Evolutionary conservation across 176 grass and related monocot genomes (phyloP), one percentile per base, ranked within the genome.

Genomic region (Neostapfia colusana): DNA sequence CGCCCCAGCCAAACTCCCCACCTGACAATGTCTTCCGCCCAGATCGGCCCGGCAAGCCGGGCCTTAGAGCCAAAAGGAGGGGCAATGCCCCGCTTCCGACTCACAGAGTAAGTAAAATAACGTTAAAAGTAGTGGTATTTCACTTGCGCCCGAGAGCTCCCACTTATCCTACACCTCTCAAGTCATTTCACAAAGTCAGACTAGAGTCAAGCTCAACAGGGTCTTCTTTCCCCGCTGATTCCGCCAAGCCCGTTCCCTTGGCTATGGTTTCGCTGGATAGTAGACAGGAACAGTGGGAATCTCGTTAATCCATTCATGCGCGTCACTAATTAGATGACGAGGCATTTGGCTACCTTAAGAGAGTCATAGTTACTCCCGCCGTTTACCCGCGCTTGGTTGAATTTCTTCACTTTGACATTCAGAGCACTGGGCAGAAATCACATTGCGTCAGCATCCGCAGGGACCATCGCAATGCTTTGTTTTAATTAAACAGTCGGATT

Each of bases 371-470:
- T 89, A 89, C 90, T 89, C 90, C 87, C 72, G 63, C 73, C 79
- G 50, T 88, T 83, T 92, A 92, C 56, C 80, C 81, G 31, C 81
- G 84, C 87, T 93, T 93, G 71, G 87, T 89, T 87, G 87, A 93
- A 93, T 93, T 93, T 87, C 87, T 89, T 93, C 87, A 89, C 73
- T 93, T 93, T 92, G 83, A 92, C 83, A 92, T 92, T 89, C 83
- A 87, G 72, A 86, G 86, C 83, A 93, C 83, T 84, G 66, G 90
- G 90, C 80, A 89, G 70, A 93, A 93, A 93, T 89, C 90, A 89
- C 83, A 92, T 92, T 86, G 86, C 80, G 86, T 93, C 20, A 89
- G 81, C 48, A 50, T 50, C 48, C 48, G 16, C 48, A 4, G 4
- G 48, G 48, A 50, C 85, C 82, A 91, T 91, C 78, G 78, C 89